Conservation (phyloP, 805 yeast species). For the Yamadazyma akitaensis region DNA sequence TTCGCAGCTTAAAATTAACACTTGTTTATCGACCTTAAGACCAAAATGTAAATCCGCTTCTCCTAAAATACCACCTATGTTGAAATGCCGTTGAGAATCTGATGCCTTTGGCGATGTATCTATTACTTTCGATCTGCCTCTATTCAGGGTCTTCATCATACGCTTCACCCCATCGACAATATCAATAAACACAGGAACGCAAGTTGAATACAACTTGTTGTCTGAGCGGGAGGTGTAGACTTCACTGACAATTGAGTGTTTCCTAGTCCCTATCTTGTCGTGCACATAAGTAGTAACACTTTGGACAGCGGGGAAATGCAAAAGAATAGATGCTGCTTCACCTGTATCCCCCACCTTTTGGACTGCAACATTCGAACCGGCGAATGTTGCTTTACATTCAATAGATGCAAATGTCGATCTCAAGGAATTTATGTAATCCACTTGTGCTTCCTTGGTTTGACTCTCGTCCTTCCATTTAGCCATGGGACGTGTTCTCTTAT, state of each 20-base stretch:
- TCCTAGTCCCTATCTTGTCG: conserved; percentile 29
- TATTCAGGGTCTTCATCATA: conserved; percentile 33
- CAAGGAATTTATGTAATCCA: conserved; percentile 13
- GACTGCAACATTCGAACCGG: conserved; percentile 63
- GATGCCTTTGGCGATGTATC: background rate
- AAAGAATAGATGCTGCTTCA: conserved; percentile 52
- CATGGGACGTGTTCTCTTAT: conserved; percentile 17
- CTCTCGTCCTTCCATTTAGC: conserved; percentile 14
- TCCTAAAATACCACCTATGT: conserved; percentile 37
- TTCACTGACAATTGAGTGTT: conserved; percentile 49
- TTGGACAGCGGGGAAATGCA: conserved; percentile 74
- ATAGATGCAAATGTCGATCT: conserved; percentile 34
- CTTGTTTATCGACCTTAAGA: conserved; percentile 67
- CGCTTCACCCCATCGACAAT: conserved; percentile 48
- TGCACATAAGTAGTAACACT: conserved; percentile 54
- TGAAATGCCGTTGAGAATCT: conserved; percentile 1
- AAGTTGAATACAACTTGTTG: conserved; percentile 65
- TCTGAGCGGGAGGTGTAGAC: conserved; percentile 64
- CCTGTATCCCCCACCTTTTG: conserved; percentile 40
- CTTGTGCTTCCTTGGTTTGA: conserved; percentile 13
- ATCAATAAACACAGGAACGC: conserved; percentile 75
- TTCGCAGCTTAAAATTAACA: conserved; percentile 77
- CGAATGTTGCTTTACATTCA: conserved; percentile 55
- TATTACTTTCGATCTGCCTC: background rate
- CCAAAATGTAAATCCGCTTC: conserved; percentile 62